Evolutionary conservation across 805 yeast species (phyloP).

Genomic region (Candida dajiaensis): DNA sequence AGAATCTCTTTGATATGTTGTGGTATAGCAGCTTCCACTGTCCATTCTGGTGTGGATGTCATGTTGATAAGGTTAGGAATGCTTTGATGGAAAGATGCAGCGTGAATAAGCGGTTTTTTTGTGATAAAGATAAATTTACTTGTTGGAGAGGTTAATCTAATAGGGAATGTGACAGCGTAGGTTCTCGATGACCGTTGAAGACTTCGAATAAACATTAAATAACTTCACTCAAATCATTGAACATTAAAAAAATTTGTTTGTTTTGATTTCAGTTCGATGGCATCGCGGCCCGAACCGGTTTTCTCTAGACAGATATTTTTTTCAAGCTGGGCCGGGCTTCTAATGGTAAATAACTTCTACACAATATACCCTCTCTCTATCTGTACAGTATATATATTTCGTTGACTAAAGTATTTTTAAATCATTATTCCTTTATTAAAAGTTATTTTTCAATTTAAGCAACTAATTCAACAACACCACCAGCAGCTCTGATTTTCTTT

Average conservation of each 20-base stretch:
- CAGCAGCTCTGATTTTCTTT: slow-evolving; percentile 99
- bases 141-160: too few relatives aligned
- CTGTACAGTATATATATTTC: background rate
- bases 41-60: slow-evolving; percentile 34
- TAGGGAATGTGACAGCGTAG: too few relatives aligned
- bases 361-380: background rate
- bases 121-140: too few relatives aligned
- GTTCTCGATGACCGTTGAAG: background rate
- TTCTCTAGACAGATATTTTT: too few relatives aligned
- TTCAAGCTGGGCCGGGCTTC: too few relatives aligned
- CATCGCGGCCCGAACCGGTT: background rate
- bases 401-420: background rate
- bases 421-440: background rate
- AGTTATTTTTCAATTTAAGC: slow-evolving; percentile 52
- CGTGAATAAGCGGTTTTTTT: background rate
- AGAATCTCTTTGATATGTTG: slow-evolving; percentile 34
- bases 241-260: background rate
- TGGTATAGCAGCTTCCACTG: slow-evolving; percentile 50
- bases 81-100: background rate
- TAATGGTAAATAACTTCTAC: too few relatives aligned
- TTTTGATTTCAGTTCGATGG: background rate
- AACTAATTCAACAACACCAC: slow-evolving; percentile 99
- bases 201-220: background rate
- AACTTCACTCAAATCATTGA: too few relatives aligned
- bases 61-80: slow-evolving; percentile 1